phyloP scores from a whole-genome alignment of 768 basidiomycete genomes.

The Pisolithus sp. region DNA sequence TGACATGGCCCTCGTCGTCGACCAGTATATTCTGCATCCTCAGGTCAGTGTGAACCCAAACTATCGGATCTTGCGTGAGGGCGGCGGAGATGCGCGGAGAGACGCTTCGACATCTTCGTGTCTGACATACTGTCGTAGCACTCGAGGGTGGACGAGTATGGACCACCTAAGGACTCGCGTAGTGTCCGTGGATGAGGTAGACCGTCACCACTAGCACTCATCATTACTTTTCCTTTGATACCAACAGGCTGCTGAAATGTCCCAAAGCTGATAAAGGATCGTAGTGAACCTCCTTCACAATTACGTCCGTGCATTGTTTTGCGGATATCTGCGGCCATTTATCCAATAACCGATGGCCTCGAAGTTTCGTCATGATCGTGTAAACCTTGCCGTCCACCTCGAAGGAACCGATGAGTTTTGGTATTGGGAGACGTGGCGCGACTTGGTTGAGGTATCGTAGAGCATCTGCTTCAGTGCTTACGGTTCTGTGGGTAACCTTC shows the following conservation, averaged over 20 bases:
- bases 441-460: constrained; percentile 13
- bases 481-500: constrained; percentile 8
- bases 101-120: constrained; percentile 1
- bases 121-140: constrained; percentile 12
- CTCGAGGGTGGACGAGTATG: constrained; percentile 12
- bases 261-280: constrained; percentile 15
- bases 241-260: constrained; percentile 11
- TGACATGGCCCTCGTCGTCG: constrained; percentile 11
- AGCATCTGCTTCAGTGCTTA: constrained; percentile 17
- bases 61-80: constrained; percentile 7
- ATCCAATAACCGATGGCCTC: constrained; percentile 10
- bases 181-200: constrained; percentile 13
- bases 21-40: constrained; percentile 16
- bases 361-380: constrained; percentile 18
- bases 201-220: constrained; percentile 20
- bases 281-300: background rate
- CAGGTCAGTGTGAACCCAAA: constrained; percentile 16
- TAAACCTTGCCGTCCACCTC: constrained; percentile 9
- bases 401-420: constrained; percentile 15
- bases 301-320: constrained; percentile 1
- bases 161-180: constrained; percentile 11
- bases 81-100: background rate
- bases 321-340: constrained; percentile 2
- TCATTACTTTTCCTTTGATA: constrained; percentile 14
- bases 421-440: constrained; percentile 16